Evolutionary conservation across 148 eudicot species (phyloP).

Genomic region (Dysphania ambrosioides): DNA sequence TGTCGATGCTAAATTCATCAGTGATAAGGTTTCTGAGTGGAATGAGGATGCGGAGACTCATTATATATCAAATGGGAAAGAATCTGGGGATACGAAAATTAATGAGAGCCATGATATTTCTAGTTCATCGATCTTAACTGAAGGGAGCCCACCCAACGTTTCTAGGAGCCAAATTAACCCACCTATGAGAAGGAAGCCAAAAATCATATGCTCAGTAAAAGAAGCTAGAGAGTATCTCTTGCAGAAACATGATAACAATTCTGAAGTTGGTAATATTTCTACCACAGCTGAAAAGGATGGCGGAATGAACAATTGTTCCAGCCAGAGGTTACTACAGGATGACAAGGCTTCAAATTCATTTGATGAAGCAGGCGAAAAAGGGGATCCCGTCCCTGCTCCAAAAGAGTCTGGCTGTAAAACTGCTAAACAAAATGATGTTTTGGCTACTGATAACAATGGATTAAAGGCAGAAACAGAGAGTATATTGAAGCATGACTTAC

Average conservation of each 20-base stretch:
- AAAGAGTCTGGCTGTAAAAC: slow-evolving; percentile 8
- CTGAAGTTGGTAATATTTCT: slow-evolving; percentile 20
- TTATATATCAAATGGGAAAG: slow-evolving; percentile 15
- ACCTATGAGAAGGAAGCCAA: slow-evolving; percentile 41
- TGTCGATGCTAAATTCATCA: background rate
- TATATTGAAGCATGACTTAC: slow-evolving; percentile 8
- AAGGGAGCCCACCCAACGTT: slow-evolving; percentile 22
- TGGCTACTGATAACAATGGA: slow-evolving; percentile 11
- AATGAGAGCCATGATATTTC: slow-evolving; percentile 9
- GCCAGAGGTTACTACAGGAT: slow-evolving; percentile 25
- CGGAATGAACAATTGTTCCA: slow-evolving; percentile 12
- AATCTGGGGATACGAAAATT: slow-evolving; percentile 12
- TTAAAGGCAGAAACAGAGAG: slow-evolving; percentile 13
- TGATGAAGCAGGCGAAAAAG: slow-evolving; percentile 18
- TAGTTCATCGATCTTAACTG: slow-evolving; percentile 7
- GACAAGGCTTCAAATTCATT: slow-evolving; percentile 23
- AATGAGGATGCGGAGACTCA: slow-evolving; percentile 22
- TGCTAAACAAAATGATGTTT: slow-evolving; percentile 15
- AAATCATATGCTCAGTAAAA: slow-evolving; percentile 62
- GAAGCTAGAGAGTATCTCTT: slow-evolving; percentile 88
- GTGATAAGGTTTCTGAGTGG: slow-evolving; percentile 19
- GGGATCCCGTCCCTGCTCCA: slow-evolving; percentile 18
- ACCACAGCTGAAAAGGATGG: slow-evolving; percentile 14
- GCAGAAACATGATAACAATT: slow-evolving; percentile 34
- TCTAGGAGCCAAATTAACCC: slow-evolving; percentile 22